Percentiles rank a stretch among this genome's conserved stretches.
Conservation (phyloP, 352 stramenopile genomes). For the Vaucheria bursata region DNA sequence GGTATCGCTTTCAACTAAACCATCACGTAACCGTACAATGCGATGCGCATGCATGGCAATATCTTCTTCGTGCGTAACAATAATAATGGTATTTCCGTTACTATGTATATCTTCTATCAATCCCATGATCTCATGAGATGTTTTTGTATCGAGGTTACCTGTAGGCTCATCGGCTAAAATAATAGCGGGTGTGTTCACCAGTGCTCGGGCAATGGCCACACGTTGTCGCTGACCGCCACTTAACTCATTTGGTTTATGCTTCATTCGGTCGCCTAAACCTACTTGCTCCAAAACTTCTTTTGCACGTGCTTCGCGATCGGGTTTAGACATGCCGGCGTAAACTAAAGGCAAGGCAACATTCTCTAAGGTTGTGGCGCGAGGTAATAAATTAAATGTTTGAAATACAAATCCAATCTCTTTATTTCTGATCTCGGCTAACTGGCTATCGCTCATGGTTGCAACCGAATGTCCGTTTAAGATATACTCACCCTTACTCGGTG, state of each 20-base stretch:
- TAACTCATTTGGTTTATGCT: neutral
- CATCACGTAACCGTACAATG: neutral
- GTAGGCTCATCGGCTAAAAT: neutral
- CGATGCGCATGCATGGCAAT: neutral
- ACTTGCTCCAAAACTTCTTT: neutral
- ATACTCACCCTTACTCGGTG: neutral
- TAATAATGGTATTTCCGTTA: neutral
- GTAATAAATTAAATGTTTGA: neutral
- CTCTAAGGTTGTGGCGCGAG: neutral
- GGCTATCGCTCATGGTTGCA: neutral
- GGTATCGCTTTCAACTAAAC: neutral
- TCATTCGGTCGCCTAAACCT: neutral
- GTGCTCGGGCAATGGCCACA: too few species aligned
- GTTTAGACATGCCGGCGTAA: neutral
- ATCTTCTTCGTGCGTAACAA: neutral
- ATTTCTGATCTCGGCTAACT: neutral
- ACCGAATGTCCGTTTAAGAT: neutral
- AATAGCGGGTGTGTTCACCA: neutral
- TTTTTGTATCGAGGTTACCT: neutral
- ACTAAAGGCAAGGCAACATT: neutral
- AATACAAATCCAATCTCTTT: neutral
- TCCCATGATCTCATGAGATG: neutral
- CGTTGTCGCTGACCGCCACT: neutral
- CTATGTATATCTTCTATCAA: neutral
- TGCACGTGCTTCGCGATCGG: neutral